Percentiles rank a stretch among this genome's conserved stretches.
Conservation (phyloP, 208 protist species). For the Wallacemonas sp. region DNA sequence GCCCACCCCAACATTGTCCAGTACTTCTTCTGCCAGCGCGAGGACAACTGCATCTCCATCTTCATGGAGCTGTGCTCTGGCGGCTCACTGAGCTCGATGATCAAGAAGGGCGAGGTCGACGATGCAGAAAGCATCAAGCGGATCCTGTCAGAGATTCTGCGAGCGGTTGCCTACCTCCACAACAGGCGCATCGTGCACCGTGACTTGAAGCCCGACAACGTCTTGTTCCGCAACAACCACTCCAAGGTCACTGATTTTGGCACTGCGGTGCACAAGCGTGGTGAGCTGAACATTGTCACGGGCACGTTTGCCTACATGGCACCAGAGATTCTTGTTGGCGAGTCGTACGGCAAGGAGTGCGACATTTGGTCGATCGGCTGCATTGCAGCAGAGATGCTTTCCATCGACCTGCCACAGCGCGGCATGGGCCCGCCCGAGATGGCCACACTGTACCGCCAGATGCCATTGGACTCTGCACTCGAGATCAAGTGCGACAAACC, state of each 20-base stretch:
- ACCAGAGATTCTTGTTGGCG: conserved; percentile 86
- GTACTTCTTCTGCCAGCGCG: conserved; percentile 78
- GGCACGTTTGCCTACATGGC: conserved; percentile 92
- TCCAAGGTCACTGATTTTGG: conserved; percentile 86
- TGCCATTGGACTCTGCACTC: conserved; percentile 44
- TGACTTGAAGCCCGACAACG: conserved; percentile 88
- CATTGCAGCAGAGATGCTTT: conserved; percentile 91
- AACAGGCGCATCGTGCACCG: conserved; percentile 77
- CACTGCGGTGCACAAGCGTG: conserved; percentile 66
- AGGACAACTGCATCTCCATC: conserved; percentile 86
- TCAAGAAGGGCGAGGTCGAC: conserved; percentile 46
- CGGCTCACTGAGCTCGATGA: conserved; percentile 60
- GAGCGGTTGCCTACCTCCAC: conserved; percentile 76
- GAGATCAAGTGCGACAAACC: conserved; percentile 61
- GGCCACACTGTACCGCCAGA: conserved; percentile 69
- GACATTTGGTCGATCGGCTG: conserved; percentile 96
- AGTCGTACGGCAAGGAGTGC: conserved; percentile 89
- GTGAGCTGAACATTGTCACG: conserved; percentile 51
- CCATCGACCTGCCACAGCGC: conserved; percentile 55
- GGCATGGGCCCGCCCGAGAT: conserved; percentile 60
- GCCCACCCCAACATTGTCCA: conserved; percentile 85
- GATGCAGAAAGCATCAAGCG: conserved; percentile 51
- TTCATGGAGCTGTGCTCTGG: conserved; percentile 91
- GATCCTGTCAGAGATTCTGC: conserved; percentile 67
- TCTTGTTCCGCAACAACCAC: conserved; percentile 69